Conservation (phyloP, 1,139 yeast species). For the Scheffersomyces cryptocercus region DNA sequence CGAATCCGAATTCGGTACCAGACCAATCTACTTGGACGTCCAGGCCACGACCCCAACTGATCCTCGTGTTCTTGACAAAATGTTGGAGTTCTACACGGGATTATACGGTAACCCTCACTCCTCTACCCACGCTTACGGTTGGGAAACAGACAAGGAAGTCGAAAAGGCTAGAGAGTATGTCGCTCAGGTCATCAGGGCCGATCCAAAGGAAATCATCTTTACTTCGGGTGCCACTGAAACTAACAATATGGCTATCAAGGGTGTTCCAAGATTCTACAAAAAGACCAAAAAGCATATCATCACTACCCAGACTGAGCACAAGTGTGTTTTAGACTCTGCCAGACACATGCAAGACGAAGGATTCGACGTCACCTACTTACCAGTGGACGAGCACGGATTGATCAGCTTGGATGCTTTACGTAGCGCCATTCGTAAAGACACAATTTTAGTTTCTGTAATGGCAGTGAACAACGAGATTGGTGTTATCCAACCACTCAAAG, state of each 20-base stretch:
- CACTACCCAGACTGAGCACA: conserved; percentile 96
- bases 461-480: conserved; percentile 98
- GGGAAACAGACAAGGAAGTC: conserved; percentile 96
- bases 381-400: conserved; percentile 80
- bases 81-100: conserved; percentile 92
- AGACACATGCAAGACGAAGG: conserved; percentile 96
- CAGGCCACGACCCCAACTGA: conserved; percentile 99
- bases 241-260: conserved; percentile 91
- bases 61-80: conserved; percentile 92
- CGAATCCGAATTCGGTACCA: conserved; percentile 53
- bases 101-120: conserved; percentile 97
- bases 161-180: conserved; percentile 82
- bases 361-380: conserved; percentile 90
- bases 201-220: conserved; percentile 94
- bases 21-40: conserved; percentile 92
- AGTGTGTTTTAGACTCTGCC: conserved; percentile 95
- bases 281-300: conserved; percentile 91
- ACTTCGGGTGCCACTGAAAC: conserved; percentile 98
- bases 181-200: conserved; percentile 86
- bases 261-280: conserved; percentile 90
- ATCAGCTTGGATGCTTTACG: conserved; percentile 76
- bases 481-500: conserved; percentile 93
- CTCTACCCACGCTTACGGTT: conserved; percentile 96
- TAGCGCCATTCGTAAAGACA: conserved; percentile 85
- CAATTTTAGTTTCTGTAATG: conserved; percentile 92